Conservation (phyloP, 1,139 yeast species). For the Candida albicans region DNA sequence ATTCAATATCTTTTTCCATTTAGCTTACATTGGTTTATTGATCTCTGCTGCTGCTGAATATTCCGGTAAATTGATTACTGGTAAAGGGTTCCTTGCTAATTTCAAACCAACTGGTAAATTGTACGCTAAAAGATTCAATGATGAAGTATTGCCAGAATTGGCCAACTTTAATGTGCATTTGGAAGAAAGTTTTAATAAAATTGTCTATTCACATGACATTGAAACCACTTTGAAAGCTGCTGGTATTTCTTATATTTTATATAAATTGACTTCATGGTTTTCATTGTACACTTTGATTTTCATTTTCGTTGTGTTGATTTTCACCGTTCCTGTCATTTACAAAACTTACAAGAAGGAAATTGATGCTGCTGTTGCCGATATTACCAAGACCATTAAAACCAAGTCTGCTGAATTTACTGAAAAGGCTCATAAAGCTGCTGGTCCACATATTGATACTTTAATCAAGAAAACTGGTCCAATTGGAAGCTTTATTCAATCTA, state of each 20-base stretch:
- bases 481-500: slow-evolving; percentile 54
- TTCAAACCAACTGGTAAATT: slow-evolving; percentile 52
- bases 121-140: slow-evolving; percentile 41
- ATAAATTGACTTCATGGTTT: slow-evolving; percentile 74
- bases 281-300: slow-evolving; percentile 69
- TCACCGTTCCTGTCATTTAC: slow-evolving; percentile 78
- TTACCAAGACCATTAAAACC: slow-evolving; percentile 54
- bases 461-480: slow-evolving; percentile 66
- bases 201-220: slow-evolving; percentile 66
- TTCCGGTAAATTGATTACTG: slow-evolving; percentile 62
- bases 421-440: slow-evolving; percentile 56
- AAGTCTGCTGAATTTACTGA: slow-evolving; percentile 54
- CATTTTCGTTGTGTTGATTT: slow-evolving; percentile 58
- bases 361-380: slow-evolving; percentile 67
- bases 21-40: slow-evolving; percentile 47
- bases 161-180: slow-evolving; percentile 41
- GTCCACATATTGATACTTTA: slow-evolving; percentile 43
- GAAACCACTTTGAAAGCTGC: slow-evolving; percentile 75
- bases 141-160: slow-evolving; percentile 42
- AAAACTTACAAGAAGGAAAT: slow-evolving; percentile 74
- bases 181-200: slow-evolving; percentile 55
- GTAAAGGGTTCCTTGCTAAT: slow-evolving; percentile 70
- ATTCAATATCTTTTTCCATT: slow-evolving; percentile 63
- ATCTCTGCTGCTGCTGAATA: slow-evolving; percentile 71
- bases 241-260: slow-evolving; percentile 60